phyloP scores from a whole-genome alignment of 768 basidiomycete genomes.

The Harrya chromipes region DNA sequence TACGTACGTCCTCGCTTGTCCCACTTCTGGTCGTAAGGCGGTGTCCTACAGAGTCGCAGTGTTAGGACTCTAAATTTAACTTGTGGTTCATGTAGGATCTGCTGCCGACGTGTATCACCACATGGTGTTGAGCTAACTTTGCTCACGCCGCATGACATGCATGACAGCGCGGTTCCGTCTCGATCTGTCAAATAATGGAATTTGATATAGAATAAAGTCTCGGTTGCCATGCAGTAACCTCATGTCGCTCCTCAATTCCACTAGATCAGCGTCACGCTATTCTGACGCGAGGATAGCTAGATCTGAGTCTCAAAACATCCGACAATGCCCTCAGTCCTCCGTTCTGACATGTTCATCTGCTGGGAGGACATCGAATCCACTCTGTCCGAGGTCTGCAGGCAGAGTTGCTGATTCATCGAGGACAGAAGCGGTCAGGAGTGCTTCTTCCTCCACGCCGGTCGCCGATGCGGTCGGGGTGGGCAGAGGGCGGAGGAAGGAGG shows the following conservation, averaged over 20 bases:
- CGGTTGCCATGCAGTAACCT: neutral
- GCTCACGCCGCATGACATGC: neutral
- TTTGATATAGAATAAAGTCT: neutral
- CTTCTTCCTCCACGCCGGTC: constrained; percentile 56
- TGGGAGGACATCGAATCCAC: constrained; percentile 82
- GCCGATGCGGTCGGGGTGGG: constrained; percentile 28
- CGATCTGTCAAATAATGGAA: constrained; percentile 4
- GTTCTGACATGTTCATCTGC: constrained; percentile 35
- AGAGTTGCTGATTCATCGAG: constrained; percentile 82
- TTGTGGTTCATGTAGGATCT: neutral
- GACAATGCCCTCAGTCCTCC: constrained; percentile 9
- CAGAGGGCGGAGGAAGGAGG: constrained; percentile 55
- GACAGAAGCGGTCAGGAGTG: constrained; percentile 38
- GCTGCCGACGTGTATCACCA: neutral
- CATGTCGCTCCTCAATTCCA: neutral
- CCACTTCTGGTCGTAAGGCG: constrained; percentile 3
- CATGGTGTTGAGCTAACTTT: neutral
- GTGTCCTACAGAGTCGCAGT: no score
- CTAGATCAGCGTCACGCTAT: neutral
- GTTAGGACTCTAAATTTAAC: no score
- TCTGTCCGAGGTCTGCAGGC: constrained; percentile 76
- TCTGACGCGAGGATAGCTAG: neutral
- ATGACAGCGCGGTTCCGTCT: constrained; percentile 13
- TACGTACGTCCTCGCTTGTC: constrained; percentile 3
- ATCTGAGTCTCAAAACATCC: neutral